Evolutionary conservation across 2,329 filamentous ascomycete genomes (phyloP).

Genomic region (Claviceps sp.): DNA sequence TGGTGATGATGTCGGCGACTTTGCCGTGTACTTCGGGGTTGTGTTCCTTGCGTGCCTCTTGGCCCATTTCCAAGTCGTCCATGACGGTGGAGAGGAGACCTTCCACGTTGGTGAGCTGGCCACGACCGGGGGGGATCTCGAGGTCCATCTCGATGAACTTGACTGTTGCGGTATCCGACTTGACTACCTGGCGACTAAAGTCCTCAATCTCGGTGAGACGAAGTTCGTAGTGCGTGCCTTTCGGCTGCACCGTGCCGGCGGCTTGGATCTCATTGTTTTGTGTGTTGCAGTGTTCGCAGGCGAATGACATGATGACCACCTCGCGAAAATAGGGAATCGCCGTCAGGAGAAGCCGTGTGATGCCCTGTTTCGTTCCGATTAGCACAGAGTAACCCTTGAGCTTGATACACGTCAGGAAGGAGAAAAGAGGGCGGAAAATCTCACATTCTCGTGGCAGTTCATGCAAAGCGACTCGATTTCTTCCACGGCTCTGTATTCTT

Average conservation of each 20-base stretch:
- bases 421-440: constrained; percentile 9
- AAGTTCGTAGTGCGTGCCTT: constrained; percentile 72
- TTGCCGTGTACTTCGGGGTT: constrained; percentile 68
- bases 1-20: constrained; percentile 61
- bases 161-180: constrained; percentile 75
- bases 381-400: not conserved
- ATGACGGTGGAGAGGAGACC: constrained; percentile 68
- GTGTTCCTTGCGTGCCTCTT: constrained; percentile 67
- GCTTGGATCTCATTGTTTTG: constrained; percentile 90
- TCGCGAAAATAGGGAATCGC: constrained; percentile 95
- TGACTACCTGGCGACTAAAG: constrained; percentile 77
- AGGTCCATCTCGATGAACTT: constrained; percentile 85
- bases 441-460: constrained; percentile 70
- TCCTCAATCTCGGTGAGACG: constrained; percentile 61
- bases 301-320: constrained; percentile 93
- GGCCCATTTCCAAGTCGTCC: constrained; percentile 67
- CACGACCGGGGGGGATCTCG: constrained; percentile 81
- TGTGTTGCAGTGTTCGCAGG: constrained; percentile 77
- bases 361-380: constrained; percentile 44
- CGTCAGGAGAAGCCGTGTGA: constrained; percentile 75
- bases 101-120: constrained; percentile 88
- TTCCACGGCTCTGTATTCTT: constrained; percentile 45
- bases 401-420: not conserved
- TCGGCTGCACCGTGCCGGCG: constrained; percentile 81
- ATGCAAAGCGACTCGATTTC: constrained; percentile 72